A percentile compares a stretch with the other conserved stretches of the same genome.
phyloP scores from a whole-genome alignment of 139 green algal species.

The Asterochloris sp. region DNA sequence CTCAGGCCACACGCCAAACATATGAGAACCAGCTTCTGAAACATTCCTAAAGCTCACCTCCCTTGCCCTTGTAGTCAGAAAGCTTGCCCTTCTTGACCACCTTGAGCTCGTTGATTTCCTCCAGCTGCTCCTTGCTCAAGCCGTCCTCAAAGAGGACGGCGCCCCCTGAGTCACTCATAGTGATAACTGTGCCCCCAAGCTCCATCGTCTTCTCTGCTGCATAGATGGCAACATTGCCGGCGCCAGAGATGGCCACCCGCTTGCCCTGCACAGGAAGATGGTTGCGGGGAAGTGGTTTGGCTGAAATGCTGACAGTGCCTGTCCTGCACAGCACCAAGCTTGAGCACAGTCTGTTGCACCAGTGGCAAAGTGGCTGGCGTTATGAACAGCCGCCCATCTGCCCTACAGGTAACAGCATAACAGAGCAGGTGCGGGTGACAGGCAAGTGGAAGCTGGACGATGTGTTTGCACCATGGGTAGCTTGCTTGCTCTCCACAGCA shows the following conservation, averaged over 20 bases:
- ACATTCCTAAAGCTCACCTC: slow-evolving; percentile 3
- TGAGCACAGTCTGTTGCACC: too few species aligned
- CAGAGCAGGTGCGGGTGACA: background rate
- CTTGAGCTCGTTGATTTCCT: slow-evolving; percentile 49
- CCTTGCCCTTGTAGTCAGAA: slow-evolving; percentile 24
- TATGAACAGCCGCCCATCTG: too few species aligned
- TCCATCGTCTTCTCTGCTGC: slow-evolving; percentile 65
- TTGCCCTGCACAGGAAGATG: slow-evolving; percentile 42
- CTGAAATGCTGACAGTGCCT: background rate
- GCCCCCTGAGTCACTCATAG: slow-evolving; percentile 63
- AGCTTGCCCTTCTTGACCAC: slow-evolving; percentile 34
- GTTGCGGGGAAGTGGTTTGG: too few species aligned
- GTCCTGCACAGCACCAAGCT: background rate
- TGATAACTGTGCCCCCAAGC: slow-evolving; percentile 61
- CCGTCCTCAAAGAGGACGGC: slow-evolving; percentile 57
- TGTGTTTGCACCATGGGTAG: too few species aligned
- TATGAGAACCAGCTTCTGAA: background rate
- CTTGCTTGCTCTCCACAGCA: too few species aligned
- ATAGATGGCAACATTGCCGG: slow-evolving; percentile 72
- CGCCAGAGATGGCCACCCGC: slow-evolving; percentile 54
- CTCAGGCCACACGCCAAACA: too few species aligned
- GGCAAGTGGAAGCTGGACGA: background rate
- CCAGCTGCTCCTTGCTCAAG: slow-evolving; percentile 55
- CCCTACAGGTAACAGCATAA: too few species aligned
- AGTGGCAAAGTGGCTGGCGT: too few species aligned